phyloP scores from a whole-genome alignment of 805 yeast genomes.

The Metschnikowia noctiluminum region DNA sequence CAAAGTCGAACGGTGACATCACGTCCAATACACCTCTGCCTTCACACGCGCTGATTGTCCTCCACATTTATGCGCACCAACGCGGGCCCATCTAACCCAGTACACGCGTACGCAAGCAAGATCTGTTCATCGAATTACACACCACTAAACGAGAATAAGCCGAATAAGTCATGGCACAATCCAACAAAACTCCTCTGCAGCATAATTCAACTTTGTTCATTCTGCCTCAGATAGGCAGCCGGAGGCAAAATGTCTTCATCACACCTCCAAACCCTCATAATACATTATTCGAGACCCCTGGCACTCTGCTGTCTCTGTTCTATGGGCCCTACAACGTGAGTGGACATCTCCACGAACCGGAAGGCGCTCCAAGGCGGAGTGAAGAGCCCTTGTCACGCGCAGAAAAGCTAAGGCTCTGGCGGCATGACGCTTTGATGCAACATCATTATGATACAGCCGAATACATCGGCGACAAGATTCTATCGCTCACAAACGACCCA shows the following conservation, averaged over 20 bases:
- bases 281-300: conserved; percentile 42
- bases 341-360: conserved; percentile 11
- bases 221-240: conserved; percentile 55
- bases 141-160: background rate
- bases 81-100: too few relatives aligned
- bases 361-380: background rate
- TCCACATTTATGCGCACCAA: too few relatives aligned
- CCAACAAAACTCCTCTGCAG: conserved; percentile 45
- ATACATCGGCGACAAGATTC: conserved; percentile 86
- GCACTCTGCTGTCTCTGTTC: conserved; percentile 37
- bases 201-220: conserved; percentile 72
- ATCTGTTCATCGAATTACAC: too few relatives aligned
- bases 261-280: conserved; percentile 48
- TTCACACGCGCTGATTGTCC: too few relatives aligned
- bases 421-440: conserved; percentile 89
- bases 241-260: conserved; percentile 38
- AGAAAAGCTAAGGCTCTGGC: conserved; percentile 83
- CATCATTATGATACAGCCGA: conserved; percentile 90
- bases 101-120: too few relatives aligned
- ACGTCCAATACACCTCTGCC: too few relatives aligned
- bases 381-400: conserved; percentile 65
- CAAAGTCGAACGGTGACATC: too few relatives aligned
- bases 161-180: conserved; percentile 10
- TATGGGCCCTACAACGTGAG: conserved; percentile 27
- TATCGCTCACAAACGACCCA: conserved; percentile 79